Conservation (phyloP, 2,329 filamentous ascomycete species). For the Exophiala mesophila region DNA sequence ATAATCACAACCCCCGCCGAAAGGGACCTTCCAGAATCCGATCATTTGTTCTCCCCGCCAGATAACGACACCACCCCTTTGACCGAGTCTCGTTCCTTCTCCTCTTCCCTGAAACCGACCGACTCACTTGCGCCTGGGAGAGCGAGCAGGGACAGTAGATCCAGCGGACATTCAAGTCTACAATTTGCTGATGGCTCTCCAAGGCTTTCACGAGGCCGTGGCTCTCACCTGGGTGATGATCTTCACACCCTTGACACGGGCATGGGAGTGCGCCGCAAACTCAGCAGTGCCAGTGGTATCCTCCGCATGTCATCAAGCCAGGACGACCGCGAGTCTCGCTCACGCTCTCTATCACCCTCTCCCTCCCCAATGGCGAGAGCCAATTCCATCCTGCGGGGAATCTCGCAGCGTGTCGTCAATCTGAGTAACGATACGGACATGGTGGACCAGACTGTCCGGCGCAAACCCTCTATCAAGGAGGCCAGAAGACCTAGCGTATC, state of each 20-base stretch:
- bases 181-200: constrained; percentile 43
- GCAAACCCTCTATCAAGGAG: constrained; percentile 43
- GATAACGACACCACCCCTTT: constrained; percentile 56
- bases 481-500: constrained; percentile 18
- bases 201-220: constrained; percentile 29
- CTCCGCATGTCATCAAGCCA: constrained; percentile 34
- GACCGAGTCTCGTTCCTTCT: constrained; percentile 52
- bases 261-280: constrained; percentile 46
- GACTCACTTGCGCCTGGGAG: constrained; percentile 38
- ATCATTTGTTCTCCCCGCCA: constrained; percentile 37
- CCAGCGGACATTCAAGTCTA: constrained; percentile 49
- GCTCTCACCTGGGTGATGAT: constrained; percentile 57
- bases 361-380: constrained; percentile 63
- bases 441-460: constrained; percentile 65
- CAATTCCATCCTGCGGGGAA: constrained; percentile 71
- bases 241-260: constrained; percentile 57
- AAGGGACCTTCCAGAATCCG: constrained; percentile 27
- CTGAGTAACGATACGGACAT: constrained; percentile 88
- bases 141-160: constrained; percentile 46
- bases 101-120: constrained; percentile 49
- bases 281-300: constrained; percentile 54
- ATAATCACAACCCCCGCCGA: constrained; percentile 28
- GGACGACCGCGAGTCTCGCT: constrained; percentile 42
- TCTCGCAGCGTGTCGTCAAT: constrained; percentile 97
- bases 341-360: constrained; percentile 59